Evolutionary conservation across 176 grass and related monocot genomes (phyloP).

Genomic region (Zea luxurians): DNA sequence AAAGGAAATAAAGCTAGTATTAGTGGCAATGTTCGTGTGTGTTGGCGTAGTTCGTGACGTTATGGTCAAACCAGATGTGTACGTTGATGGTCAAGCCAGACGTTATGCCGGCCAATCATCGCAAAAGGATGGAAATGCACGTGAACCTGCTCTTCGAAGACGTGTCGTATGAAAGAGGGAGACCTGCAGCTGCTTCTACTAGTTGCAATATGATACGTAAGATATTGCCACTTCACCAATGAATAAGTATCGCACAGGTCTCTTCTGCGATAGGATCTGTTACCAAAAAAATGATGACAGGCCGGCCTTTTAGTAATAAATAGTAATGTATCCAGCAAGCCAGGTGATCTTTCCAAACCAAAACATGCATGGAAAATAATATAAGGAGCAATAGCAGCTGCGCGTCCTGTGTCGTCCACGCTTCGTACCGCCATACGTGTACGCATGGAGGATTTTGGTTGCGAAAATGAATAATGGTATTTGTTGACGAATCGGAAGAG

Average conservation of each 20-base stretch:
- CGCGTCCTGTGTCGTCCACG: not conserved
- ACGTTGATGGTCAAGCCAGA: not conserved
- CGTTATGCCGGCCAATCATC: not conserved
- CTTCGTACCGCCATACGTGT: not conserved
- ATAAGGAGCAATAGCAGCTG: not conserved
- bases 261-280: not conserved
- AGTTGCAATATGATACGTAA: not conserved
- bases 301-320: not conserved
- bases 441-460: not conserved
- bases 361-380: not conserved
- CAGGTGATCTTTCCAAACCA: not conserved
- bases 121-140: not conserved
- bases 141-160: not conserved
- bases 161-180: not conserved
- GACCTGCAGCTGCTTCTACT: not conserved
- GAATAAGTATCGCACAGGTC: not conserved
- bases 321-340: too few relatives aligned
- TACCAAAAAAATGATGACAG: not conserved
- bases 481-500: too few relatives aligned
- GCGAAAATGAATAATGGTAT: too few relatives aligned
- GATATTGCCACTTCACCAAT: not conserved
- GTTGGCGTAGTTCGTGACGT: not conserved
- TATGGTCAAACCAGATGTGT: constrained; percentile 2
- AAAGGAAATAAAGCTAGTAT: constrained; percentile 39
- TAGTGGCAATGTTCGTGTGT: not conserved